phyloP scores from a whole-genome alignment of 2,329 filamentous ascomycete species.

The Trichoderma lentiforme region DNA sequence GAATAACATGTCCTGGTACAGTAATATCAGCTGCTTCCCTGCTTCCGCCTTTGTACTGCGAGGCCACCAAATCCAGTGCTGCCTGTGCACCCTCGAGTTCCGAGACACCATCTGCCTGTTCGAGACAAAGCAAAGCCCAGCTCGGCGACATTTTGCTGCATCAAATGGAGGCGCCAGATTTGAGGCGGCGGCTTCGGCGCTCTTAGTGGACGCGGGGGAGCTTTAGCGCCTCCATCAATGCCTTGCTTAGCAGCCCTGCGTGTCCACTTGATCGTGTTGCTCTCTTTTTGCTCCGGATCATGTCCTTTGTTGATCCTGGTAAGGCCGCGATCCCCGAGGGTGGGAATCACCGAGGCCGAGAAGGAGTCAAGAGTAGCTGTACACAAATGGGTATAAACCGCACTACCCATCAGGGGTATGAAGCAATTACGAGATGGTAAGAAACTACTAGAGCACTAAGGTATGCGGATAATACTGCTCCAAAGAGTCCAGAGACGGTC shows the following conservation, averaged over 20 bases:
- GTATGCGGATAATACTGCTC: not conserved
- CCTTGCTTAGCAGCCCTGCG: not conserved
- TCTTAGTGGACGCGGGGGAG: not conserved
- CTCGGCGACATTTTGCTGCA: not conserved
- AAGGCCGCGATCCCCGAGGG: not conserved
- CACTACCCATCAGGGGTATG: not conserved
- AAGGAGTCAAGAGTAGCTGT: not conserved
- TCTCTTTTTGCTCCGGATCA: not conserved
- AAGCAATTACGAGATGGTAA: not conserved
- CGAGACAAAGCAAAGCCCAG: not conserved
- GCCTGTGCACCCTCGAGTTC: not conserved
- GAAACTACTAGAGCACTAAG: not conserved
- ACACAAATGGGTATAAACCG: not conserved
- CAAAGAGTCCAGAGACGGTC: not conserved
- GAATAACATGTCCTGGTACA: not conserved
- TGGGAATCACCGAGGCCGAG: not conserved
- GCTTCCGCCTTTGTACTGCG: not conserved
- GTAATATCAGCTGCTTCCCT: not conserved
- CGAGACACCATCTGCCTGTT: not conserved
- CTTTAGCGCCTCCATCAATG: not conserved
- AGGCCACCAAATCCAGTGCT: not conserved
- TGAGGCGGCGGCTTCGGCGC: not conserved
- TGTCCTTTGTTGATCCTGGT: not conserved
- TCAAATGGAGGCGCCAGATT: not conserved
- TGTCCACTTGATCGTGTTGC: conserved; percentile 1